Evolutionary conservation across 1,284 basidiomycete genomes (phyloP), one percentile per base, ranked within the genome.

Genomic region (Ustilago esculenta): DNA sequence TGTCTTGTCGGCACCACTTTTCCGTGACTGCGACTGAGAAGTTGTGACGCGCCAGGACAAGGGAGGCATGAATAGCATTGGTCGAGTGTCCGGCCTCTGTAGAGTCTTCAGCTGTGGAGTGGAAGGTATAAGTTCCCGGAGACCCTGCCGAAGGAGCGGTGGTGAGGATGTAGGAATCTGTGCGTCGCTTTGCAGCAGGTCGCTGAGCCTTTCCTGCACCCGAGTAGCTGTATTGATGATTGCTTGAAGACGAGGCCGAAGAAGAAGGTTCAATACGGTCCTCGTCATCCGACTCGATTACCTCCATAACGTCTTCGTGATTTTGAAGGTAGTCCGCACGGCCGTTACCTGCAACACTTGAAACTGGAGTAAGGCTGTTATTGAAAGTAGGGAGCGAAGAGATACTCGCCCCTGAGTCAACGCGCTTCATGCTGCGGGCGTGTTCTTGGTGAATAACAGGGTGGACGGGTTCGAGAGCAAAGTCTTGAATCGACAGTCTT

Each of bases 21-120:
- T 59, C 56, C 32, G 56, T 59, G 29, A 52, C 37, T 18, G 56
- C 56, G 10, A 59, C 56, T 27, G 56, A 59, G 24, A 59, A 59
- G 44, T 51, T 51, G 32, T 52, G 56, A 11, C 49, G 48, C 2
- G 56, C 56, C 2, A 59, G 56, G 7, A 59, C 56, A 3, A 59
- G 49, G n/a, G 56, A 59, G 32, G 56, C 56, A 34, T 59, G 56
- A 10, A 59, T 36, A 14, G 56, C 56, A 35, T 59, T 44, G 14
- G 56, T 52, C 9, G 56, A 52, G 43, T 39, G 36, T 14, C 48
- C 49, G 10, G 49, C 37, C 37, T 45, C 48, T 10, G 43, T 17
- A n/a, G 48, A n/a, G 8, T 52, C 56, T 23, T 51, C 48, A n/a
- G 33, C 43, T 1, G 49, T 52, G 25, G 48, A 59, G 39, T 59